phyloP scores from a whole-genome alignment of 352 stramenopile species.

The Globisporangium irregulare region DNA sequence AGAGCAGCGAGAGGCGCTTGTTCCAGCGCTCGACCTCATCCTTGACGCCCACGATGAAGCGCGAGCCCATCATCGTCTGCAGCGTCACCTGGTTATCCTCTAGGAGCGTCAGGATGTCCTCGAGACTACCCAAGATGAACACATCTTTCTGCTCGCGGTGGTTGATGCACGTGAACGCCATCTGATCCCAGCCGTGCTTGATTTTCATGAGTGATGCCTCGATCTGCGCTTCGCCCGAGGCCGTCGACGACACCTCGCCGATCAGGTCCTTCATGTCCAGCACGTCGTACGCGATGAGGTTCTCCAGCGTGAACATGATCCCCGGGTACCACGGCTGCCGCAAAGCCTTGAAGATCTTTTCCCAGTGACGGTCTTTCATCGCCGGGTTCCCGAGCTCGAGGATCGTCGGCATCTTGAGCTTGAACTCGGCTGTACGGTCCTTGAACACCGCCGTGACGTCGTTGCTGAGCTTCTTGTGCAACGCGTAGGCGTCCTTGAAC shows the following conservation, averaged over 20 bases:
- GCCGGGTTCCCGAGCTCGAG: slow-evolving; percentile 88
- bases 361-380: slow-evolving; percentile 95
- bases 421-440: slow-evolving; percentile 87
- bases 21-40: slow-evolving; percentile 90
- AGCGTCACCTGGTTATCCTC: slow-evolving; percentile 92
- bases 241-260: slow-evolving; percentile 78
- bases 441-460: slow-evolving; percentile 88
- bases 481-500: slow-evolving; percentile 87
- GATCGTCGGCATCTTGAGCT: slow-evolving; percentile 89
- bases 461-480: slow-evolving; percentile 92
- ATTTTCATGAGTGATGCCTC: slow-evolving; percentile 89
- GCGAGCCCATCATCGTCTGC: slow-evolving; percentile 92
- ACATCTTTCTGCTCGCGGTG: slow-evolving; percentile 86
- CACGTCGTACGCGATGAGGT: slow-evolving; percentile 85
- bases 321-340: slow-evolving; percentile 87
- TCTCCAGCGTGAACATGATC: slow-evolving; percentile 87
- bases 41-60: slow-evolving; percentile 90
- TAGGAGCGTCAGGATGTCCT: slow-evolving; percentile 87
- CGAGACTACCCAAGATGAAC: slow-evolving; percentile 89
- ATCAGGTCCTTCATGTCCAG: slow-evolving; percentile 89
- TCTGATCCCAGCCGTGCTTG: slow-evolving; percentile 85
- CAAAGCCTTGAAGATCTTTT: slow-evolving; percentile 91
- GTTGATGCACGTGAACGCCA: slow-evolving; percentile 79
- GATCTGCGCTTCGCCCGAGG: slow-evolving; percentile 89
- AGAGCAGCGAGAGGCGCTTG: slow-evolving; percentile 83